Percentiles rank a stretch among this genome's conserved stretches.
phyloP scores from a whole-genome alignment of 345 rosid genomes.

The Gossypium ekmanianum region DNA sequence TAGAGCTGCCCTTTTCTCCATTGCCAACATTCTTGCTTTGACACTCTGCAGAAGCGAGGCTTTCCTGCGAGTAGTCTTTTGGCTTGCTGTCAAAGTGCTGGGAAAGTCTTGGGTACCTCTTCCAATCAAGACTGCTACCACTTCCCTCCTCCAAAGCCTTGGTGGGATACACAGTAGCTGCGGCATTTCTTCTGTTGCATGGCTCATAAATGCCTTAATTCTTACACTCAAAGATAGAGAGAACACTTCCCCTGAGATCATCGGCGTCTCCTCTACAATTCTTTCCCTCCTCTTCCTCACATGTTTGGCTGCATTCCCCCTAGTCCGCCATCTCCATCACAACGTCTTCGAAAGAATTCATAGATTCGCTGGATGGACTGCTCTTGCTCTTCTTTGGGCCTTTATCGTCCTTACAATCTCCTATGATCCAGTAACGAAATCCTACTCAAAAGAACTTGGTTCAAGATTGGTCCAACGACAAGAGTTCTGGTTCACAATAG shows the following conservation, averaged over 20 bases:
- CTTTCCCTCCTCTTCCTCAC: constrained; percentile 60
- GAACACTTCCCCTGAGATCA: constrained; percentile 53
- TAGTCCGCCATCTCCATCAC: constrained; percentile 80
- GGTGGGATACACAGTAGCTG: constrained; percentile 82
- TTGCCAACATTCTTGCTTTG: constrained; percentile 60
- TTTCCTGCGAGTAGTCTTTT: constrained; percentile 51
- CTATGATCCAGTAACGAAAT: constrained; percentile 52
- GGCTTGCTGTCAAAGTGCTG: constrained; percentile 47
- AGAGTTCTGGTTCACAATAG: constrained; percentile 75
- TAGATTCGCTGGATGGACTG: constrained; percentile 68
- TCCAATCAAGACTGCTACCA: constrained; percentile 48
- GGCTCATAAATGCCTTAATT: constrained; percentile 62
- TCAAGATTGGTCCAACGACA: constrained; percentile 44
- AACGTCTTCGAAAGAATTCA: constrained; percentile 71
- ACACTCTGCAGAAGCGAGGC: constrained; percentile 83
- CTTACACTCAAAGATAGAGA: constrained; percentile 52
- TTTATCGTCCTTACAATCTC: constrained; percentile 54
- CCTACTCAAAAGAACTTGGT: constrained; percentile 43
- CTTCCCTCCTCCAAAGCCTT: constrained; percentile 70
- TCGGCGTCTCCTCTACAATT: constrained; percentile 49
- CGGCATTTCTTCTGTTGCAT: constrained; percentile 64
- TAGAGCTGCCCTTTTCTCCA: constrained; percentile 59
- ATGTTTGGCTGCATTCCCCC: constrained; percentile 63
- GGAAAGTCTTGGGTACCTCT: constrained; percentile 62
- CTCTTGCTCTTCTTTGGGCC: constrained; percentile 68